These are phyloP conservation scores for Solanum pennellii DNA, from an alignment of 257 asterid species.

Conservation along the genomic window DNA sequence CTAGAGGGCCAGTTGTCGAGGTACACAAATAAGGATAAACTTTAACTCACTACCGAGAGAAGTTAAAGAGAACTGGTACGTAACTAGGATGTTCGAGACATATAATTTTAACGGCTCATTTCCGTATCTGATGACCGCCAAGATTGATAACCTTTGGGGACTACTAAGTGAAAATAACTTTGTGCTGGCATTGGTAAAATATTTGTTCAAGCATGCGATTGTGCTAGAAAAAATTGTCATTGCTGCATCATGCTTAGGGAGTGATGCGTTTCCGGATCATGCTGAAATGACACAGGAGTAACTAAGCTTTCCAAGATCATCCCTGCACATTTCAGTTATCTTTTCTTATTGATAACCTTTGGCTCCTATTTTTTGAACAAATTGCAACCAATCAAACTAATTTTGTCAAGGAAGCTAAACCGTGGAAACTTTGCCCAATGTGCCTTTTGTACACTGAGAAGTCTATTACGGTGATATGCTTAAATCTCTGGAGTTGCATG, in stretches of 20 bases:
- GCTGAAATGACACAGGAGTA: neutral
- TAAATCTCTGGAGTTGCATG: too few species aligned
- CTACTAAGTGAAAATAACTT: neutral
- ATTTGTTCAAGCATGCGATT: neutral
- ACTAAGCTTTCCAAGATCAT: neutral
- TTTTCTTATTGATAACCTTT: neutral
- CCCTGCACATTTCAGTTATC: neutral
- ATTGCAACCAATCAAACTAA: neutral
- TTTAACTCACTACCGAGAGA: too few species aligned
- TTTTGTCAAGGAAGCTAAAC: neutral
- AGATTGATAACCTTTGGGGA: neutral
- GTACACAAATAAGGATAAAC: neutral
- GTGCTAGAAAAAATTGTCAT: neutral
- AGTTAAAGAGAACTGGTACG: too few species aligned
- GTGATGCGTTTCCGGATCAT: neutral
- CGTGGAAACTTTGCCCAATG: neutral
- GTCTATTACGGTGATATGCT: too few species aligned
- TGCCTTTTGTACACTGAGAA: neutral
- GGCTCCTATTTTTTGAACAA: neutral
- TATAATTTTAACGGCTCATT: neutral
- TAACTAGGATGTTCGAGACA: neutral
- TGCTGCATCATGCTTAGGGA: rapidly evolving
- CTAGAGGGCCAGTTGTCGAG: neutral
- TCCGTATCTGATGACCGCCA: neutral
- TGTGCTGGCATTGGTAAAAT: neutral